Evolutionary conservation across 495 filamentous ascomycete species (phyloP).

Genomic region (Amorphotheca resinae): DNA sequence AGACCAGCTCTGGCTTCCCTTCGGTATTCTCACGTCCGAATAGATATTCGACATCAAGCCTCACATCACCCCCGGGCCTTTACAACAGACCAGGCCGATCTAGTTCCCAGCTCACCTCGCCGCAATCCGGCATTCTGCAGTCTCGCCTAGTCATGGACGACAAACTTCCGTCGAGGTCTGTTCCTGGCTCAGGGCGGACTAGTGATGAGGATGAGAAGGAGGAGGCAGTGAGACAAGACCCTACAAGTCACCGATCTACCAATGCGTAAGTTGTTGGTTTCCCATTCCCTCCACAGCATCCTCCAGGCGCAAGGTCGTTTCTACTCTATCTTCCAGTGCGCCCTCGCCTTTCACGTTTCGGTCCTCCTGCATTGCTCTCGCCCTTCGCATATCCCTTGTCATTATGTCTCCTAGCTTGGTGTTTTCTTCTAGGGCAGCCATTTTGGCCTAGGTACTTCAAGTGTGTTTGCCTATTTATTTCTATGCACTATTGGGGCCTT

Average conservation of each 20-base stretch:
- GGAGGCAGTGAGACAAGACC: slow-evolving; percentile 48
- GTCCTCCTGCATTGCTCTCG: no score
- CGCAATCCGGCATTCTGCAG: slow-evolving; percentile 39
- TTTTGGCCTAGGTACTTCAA: no score
- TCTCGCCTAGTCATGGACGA: slow-evolving; percentile 40
- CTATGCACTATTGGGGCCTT: no score
- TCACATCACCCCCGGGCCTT: slow-evolving; percentile 66
- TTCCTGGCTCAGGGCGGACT: slow-evolving; percentile 74
- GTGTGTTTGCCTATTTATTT: no score
- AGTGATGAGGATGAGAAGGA: slow-evolving; percentile 69
- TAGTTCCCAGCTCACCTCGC: slow-evolving; percentile 55
- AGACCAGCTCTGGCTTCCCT: slow-evolving; percentile 52
- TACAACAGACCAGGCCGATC: slow-evolving; percentile 63
- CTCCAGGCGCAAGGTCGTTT: not conserved
- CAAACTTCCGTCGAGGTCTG: slow-evolving; percentile 61
- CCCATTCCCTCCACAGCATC: not conserved
- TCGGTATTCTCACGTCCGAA: slow-evolving; percentile 63
- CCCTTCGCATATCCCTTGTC: no score
- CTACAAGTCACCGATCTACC: slow-evolving; percentile 52
- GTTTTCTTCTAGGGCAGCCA: no score
- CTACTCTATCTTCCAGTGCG: no score
- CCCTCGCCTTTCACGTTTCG: no score
- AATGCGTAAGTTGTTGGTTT: slow-evolving; percentile 48
- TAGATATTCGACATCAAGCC: slow-evolving; percentile 70
- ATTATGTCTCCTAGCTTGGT: no score